Evolutionary conservation across 2,329 filamentous ascomycete species (phyloP).

Genomic region (Fusarium armeniacum): DNA sequence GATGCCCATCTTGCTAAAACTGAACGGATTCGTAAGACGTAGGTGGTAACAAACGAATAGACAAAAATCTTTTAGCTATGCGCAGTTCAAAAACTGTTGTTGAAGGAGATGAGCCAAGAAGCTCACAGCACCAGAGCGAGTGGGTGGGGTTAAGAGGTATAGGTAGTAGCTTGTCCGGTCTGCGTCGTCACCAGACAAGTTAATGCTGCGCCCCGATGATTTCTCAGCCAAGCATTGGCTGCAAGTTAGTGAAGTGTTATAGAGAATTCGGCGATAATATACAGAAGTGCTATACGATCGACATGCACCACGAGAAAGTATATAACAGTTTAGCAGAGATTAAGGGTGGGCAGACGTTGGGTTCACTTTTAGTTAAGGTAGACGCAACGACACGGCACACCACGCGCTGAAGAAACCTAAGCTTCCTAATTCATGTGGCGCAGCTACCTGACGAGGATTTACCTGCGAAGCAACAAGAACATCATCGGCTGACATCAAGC

Average conservation of each 20-base stretch:
- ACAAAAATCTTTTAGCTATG: neutral
- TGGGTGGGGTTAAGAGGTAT: constrained; percentile 41
- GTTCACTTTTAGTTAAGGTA: constrained; percentile 11
- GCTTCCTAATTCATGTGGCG: constrained; percentile 32
- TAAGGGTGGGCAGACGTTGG: constrained; percentile 13
- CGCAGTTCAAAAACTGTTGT: constrained; percentile 24
- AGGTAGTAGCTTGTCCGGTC: constrained; percentile 21
- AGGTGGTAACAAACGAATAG: neutral
- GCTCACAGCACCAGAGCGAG: constrained; percentile 33
- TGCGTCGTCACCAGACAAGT: constrained; percentile 42
- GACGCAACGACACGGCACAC: constrained; percentile 16
- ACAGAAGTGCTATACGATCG: constrained; percentile 12
- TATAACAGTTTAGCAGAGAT: neutral
- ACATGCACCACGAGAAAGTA: constrained; percentile 14
- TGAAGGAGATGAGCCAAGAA: constrained; percentile 35
- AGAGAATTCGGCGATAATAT: constrained; percentile 14
- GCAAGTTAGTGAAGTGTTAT: constrained; percentile 18
- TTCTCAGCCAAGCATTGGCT: constrained; percentile 23
- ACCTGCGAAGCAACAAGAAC: constrained; percentile 8
- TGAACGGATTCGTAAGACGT: neutral
- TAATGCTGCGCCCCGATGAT: constrained; percentile 42
- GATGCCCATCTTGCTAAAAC: constrained; percentile 66
- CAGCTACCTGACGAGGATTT: constrained; percentile 16
- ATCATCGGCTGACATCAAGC: neutral
- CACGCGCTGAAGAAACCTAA: constrained; percentile 7